These are phyloP conservation scores for Claviceps citrina DNA, from an alignment of 2,329 filamentous ascomycete species.

Conservation along the genomic window DNA sequence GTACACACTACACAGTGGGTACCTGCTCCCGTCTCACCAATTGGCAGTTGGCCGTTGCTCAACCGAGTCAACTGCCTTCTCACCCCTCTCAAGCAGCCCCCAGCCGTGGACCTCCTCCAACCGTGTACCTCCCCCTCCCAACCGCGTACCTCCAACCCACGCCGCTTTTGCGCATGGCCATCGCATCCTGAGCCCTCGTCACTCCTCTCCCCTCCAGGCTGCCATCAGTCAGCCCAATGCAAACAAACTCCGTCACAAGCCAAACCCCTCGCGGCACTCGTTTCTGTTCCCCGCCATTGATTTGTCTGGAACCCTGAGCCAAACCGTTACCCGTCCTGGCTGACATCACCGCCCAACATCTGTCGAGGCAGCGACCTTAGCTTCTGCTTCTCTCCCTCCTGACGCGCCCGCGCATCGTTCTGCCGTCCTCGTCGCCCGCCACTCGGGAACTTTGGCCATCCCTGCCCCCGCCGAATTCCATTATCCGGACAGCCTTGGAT, in stretches of 20 bases:
- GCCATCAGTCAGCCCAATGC: neutral
- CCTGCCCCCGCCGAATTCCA: neutral
- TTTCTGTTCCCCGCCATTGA: neutral
- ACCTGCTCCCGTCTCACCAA: too few relatives aligned
- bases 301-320: neutral
- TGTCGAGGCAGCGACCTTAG: neutral
- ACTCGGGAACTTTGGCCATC: neutral
- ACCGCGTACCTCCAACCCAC: conserved; percentile 2
- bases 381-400: neutral
- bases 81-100: conserved; percentile 4
- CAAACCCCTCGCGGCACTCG: neutral
- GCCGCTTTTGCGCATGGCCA: conserved; percentile 2
- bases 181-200: conserved; percentile 3
- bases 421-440: neutral
- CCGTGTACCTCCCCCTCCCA: too few relatives aligned
- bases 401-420: neutral
- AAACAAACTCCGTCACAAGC: neutral
- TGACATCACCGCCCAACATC: conserved; percentile 4
- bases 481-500: conserved; percentile 3
- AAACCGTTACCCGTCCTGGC: neutral
- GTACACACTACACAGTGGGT: too few relatives aligned
- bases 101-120: too few relatives aligned
- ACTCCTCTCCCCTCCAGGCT: neutral
- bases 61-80: neutral
- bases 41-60: too few relatives aligned